Evolutionary conservation across 257 asterid species (phyloP).

Genomic region (Coffea eugenioides): DNA sequence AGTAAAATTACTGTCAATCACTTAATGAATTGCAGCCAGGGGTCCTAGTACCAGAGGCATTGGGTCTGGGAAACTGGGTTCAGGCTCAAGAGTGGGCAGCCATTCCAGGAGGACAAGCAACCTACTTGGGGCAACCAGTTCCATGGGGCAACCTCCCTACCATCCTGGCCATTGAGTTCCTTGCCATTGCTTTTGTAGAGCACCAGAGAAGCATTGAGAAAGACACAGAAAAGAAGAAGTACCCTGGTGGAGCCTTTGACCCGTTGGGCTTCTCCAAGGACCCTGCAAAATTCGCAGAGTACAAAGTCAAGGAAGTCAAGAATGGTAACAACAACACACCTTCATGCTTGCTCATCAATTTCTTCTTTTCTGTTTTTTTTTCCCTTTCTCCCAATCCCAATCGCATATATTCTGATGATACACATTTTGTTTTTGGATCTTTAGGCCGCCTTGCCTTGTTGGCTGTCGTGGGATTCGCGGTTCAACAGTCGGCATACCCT

Average conservation of each 20-base stretch:
- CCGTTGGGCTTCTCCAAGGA: constrained; percentile 93
- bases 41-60: constrained; percentile 71
- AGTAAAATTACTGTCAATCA: no score
- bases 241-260: constrained; percentile 98
- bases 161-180: constrained; percentile 73
- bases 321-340: constrained; percentile 46
- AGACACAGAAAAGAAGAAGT: constrained; percentile 89
- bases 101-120: constrained; percentile 89
- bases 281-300: constrained; percentile 64
- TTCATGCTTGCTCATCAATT: no score
- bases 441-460: constrained; percentile 78
- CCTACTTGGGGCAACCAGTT: constrained; percentile 88
- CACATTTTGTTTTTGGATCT: background rate
- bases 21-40: constrained; percentile 59
- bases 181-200: constrained; percentile 88
- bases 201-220: constrained; percentile 94
- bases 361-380: no score
- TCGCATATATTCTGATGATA: background rate
- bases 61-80: constrained; percentile 95
- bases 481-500: constrained; percentile 86
- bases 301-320: constrained; percentile 88
- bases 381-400: no score
- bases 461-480: constrained; percentile 86
- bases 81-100: constrained; percentile 99
- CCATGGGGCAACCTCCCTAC: constrained; percentile 99